Percentiles rank a stretch among this genome's conserved stretches.
These are phyloP conservation scores for Puccinia sorghi DNA, from an alignment of 1,284 basidiomycete genomes.

Conservation along the genomic window DNA sequence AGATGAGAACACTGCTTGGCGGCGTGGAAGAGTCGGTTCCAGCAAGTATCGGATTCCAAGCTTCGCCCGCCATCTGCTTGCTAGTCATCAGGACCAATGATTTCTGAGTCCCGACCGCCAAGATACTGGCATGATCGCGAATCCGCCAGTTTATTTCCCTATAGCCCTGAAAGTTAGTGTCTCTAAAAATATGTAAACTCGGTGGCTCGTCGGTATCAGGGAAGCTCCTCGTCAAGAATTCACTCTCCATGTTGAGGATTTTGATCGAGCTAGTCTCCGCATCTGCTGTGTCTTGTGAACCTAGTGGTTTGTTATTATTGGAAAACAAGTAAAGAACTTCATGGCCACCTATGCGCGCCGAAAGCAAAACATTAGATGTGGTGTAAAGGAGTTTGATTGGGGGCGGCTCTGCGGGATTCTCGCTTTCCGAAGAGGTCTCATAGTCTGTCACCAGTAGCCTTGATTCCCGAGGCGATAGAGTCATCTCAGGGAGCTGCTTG, in stretches of 20 bases:
- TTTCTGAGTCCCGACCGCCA: slow-evolving; percentile 13
- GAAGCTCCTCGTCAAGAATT: slow-evolving; percentile 9
- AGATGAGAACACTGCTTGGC: slow-evolving; percentile 29
- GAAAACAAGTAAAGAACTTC: slow-evolving; percentile 69
- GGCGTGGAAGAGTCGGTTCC: neutral
- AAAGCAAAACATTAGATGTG: slow-evolving; percentile 68
- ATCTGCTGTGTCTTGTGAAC: neutral
- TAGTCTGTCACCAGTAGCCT: slow-evolving; percentile 71
- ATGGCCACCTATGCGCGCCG: slow-evolving; percentile 67
- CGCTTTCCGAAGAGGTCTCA: slow-evolving; percentile 62
- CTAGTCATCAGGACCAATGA: slow-evolving; percentile 24
- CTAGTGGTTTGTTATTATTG: neutral
- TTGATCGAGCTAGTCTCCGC: slow-evolving; percentile 14
- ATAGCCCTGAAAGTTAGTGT: slow-evolving; percentile 61
- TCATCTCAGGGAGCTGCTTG: slow-evolving; percentile 66
- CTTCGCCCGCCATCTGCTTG: slow-evolving; percentile 34
- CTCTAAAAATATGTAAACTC: slow-evolving; percentile 66
- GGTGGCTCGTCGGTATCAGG: neutral
- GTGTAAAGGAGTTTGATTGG: slow-evolving; percentile 57
- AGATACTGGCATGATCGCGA: slow-evolving; percentile 61
- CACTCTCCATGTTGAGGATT: slow-evolving; percentile 1
- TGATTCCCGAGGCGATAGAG: slow-evolving; percentile 68
- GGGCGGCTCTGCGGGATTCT: slow-evolving; percentile 64
- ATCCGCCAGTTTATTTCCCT: slow-evolving; percentile 52
- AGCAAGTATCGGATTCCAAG: slow-evolving; percentile 43